Conservation (phyloP, 73 alveolate genomes). For the Stentor roeselii region DNA sequence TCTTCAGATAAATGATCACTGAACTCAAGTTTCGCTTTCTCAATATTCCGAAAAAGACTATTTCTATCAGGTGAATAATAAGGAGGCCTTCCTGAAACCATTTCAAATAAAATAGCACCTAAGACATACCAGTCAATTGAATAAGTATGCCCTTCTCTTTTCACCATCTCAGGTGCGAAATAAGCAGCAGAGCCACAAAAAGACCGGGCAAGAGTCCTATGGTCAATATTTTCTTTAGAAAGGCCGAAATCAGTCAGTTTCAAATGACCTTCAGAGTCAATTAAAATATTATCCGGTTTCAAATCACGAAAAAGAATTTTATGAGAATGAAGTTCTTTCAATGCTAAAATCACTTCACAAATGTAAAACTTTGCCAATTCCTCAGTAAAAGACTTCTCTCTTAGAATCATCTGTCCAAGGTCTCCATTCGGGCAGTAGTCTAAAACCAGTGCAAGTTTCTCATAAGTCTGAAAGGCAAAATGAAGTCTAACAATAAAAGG, state of each 20-base stretch:
- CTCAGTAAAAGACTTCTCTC: slow-evolving; percentile 44
- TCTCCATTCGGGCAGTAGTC: slow-evolving; percentile 73
- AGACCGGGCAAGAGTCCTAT: too few species aligned
- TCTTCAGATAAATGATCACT: slow-evolving; percentile 36
- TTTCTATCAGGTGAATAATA: too few species aligned
- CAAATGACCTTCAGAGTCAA: slow-evolving; percentile 40
- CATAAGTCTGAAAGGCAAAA: slow-evolving; percentile 84
- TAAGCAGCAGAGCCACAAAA: slow-evolving; percentile 47
- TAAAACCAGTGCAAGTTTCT: slow-evolving; percentile 81
- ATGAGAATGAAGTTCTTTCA: slow-evolving; percentile 59
- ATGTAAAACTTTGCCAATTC: slow-evolving; percentile 56
- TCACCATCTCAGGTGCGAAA: slow-evolving; percentile 40
- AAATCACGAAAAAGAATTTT: slow-evolving; percentile 59
- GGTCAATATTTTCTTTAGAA: slow-evolving; percentile 24
- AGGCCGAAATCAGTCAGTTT: slow-evolving; percentile 46
- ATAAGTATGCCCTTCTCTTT: too few species aligned
- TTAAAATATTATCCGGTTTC: slow-evolving; percentile 45
- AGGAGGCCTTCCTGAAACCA: too few species aligned
- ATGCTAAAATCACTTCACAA: slow-evolving; percentile 51
- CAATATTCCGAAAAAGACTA: too few species aligned
- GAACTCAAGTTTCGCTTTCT: too few species aligned
- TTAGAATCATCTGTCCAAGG: too few species aligned
- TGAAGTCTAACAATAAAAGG: slow-evolving; percentile 88
- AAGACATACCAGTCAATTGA: too few species aligned
- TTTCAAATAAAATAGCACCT: too few species aligned